Evolutionary conservation across 2,329 filamentous ascomycete species (phyloP).

Genomic region (Aspergillus fischeri): DNA sequence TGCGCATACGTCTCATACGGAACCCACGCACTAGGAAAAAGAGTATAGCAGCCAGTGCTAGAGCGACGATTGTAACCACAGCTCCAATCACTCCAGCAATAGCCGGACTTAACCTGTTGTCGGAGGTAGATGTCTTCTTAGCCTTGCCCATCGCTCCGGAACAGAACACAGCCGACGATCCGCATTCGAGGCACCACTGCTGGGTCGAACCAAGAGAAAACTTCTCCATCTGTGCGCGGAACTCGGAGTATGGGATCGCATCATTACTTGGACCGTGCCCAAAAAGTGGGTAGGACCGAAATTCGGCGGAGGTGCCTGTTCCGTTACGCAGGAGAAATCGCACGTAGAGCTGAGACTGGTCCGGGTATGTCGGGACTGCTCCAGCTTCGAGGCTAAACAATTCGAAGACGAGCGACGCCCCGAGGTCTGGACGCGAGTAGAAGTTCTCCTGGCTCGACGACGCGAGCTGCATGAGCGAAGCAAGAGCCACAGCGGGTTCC

Average conservation of each 20-base stretch:
- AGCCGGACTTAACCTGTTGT: slow-evolving; percentile 36
- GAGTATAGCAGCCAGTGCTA: slow-evolving; percentile 39
- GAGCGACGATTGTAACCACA: slow-evolving; percentile 46
- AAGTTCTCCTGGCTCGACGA: slow-evolving; percentile 39
- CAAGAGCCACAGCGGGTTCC: slow-evolving; percentile 50
- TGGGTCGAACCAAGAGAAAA: slow-evolving; percentile 42
- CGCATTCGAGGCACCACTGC: slow-evolving; percentile 53
- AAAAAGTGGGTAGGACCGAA: slow-evolving; percentile 49
- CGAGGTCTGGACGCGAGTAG: slow-evolving; percentile 46
- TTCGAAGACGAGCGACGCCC: slow-evolving; percentile 50
- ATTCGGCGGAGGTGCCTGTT: slow-evolving; percentile 35
- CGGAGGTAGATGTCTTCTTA: background rate
- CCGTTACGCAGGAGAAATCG: slow-evolving; percentile 57
- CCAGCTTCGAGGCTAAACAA: slow-evolving; percentile 44
- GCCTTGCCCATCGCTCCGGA: slow-evolving; percentile 32
- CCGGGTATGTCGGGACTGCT: slow-evolving; percentile 35
- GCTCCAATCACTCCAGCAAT: slow-evolving; percentile 57
- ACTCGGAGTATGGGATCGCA: slow-evolving; percentile 50
- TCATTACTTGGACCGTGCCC: slow-evolving; percentile 42
- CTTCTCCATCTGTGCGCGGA: slow-evolving; percentile 42
- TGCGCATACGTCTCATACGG: slow-evolving; percentile 41
- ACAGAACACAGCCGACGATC: slow-evolving; percentile 49
- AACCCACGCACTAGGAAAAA: slow-evolving; percentile 43
- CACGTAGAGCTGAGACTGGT: slow-evolving; percentile 47
- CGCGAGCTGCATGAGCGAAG: slow-evolving; percentile 43